Evolutionary conservation across 2,329 filamentous ascomycete species (phyloP).

Genomic region (Trichoderma guizhouense): DNA sequence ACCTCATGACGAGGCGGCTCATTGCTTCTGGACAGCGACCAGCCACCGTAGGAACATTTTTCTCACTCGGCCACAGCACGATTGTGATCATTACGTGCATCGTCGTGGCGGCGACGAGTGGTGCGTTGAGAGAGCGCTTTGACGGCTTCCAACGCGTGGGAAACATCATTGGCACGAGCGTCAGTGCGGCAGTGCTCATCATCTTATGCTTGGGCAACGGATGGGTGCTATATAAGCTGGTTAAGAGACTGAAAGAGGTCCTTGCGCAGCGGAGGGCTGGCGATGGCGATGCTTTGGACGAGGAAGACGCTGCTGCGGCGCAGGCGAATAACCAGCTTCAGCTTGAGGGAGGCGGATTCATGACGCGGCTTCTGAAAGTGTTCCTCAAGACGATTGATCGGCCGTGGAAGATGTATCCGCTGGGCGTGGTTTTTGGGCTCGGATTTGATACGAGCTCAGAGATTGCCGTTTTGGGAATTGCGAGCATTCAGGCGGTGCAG

Average conservation of each 20-base stretch:
- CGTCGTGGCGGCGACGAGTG: conserved; percentile 85
- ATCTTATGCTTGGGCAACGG: conserved; percentile 78
- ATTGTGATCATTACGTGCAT: conserved; percentile 89
- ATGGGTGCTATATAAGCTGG: conserved; percentile 77
- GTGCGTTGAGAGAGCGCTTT: conserved; percentile 77
- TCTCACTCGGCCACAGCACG: conserved; percentile 89
- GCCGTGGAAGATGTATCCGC: conserved; percentile 94
- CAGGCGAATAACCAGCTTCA: conserved; percentile 52
- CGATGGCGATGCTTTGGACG: conserved; percentile 28
- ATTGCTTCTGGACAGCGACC: conserved; percentile 81
- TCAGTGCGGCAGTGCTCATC: conserved; percentile 80
- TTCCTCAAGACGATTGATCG: conserved; percentile 72
- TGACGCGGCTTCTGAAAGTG: conserved; percentile 67
- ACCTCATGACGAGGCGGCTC: conserved; percentile 87
- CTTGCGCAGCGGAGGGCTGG: conserved; percentile 41
- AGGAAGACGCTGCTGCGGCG: conserved; percentile 28
- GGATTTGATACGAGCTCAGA: conserved; percentile 96
- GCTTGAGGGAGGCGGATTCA: conserved; percentile 72
- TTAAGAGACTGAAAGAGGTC: conserved; percentile 63
- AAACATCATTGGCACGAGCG: conserved; percentile 83
- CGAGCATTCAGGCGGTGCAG: conserved; percentile 77
- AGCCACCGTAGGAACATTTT: conserved; percentile 90
- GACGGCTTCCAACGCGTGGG: conserved; percentile 76
- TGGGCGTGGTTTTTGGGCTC: conserved; percentile 84
- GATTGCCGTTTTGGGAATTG: conserved; percentile 86